A percentile compares a stretch with the other conserved stretches of the same genome.
Evolutionary conservation across 2,329 filamentous ascomycete species (phyloP).

Genomic region (Biscogniauxia marginata): DNA sequence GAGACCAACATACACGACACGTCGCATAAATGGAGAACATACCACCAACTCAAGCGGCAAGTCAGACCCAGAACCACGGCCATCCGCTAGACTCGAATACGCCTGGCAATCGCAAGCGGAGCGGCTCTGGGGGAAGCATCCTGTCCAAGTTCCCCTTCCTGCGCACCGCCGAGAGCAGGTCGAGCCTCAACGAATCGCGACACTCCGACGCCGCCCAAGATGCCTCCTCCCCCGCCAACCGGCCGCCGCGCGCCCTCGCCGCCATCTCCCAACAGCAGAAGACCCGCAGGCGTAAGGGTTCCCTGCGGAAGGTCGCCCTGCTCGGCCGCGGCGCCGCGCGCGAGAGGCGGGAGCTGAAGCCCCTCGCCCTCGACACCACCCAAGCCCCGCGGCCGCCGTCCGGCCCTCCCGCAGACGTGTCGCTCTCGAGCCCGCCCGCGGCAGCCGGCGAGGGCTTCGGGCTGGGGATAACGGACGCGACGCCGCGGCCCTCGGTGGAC

Average conservation of each 20-base stretch:
- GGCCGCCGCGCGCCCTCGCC: conserved; percentile 31
- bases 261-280: conserved; percentile 43
- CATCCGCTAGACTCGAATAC: conserved; percentile 19
- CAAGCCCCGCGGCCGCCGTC: conserved; percentile 8
- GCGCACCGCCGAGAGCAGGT: conserved; percentile 39
- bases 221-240: conserved; percentile 12
- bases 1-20: conserved; percentile 10
- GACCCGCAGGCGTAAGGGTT: conserved; percentile 74
- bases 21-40: conserved; percentile 27
- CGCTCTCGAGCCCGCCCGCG: conserved; percentile 5
- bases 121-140: conserved; percentile 59
- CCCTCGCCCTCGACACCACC: conserved; percentile 42
- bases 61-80: conserved; percentile 21
- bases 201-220: conserved; percentile 22
- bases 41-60: conserved; percentile 29
- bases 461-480: conserved; percentile 47
- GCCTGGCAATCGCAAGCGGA: conserved; percentile 47
- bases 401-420: conserved; percentile 16
- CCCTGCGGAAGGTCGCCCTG: conserved; percentile 81
- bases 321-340: conserved; percentile 70
- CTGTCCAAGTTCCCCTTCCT: conserved; percentile 71
- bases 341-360: conserved; percentile 54
- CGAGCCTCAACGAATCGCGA: conserved; percentile 28
- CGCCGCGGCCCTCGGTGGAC: conserved; percentile 47
- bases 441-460: conserved; percentile 39